These are phyloP conservation scores for Trypanosoma avium DNA, from an alignment of 208 protist genomes.

Conservation along the genomic window DNA sequence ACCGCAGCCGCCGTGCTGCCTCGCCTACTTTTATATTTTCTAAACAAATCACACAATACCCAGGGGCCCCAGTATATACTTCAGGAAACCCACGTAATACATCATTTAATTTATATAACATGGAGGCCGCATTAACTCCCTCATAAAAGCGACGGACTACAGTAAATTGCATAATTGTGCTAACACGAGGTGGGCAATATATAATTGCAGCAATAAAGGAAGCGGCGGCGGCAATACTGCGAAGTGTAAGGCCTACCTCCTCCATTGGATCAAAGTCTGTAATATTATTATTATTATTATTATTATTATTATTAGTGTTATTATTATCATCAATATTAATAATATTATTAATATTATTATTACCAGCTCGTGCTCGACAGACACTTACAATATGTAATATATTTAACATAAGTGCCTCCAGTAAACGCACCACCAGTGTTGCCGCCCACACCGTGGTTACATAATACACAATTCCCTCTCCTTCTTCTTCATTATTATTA, in stretches of 20 bases:
- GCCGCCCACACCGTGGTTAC: constrained; percentile 38
- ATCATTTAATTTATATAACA: constrained; percentile 37
- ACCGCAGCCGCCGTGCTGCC: constrained; percentile 61
- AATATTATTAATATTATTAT: too few species aligned
- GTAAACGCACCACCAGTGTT: constrained; percentile 19
- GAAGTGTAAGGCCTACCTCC: constrained; percentile 39
- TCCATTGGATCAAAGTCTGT: constrained; percentile 57
- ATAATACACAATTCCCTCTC: constrained; percentile 53
- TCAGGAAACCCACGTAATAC: constrained; percentile 54
- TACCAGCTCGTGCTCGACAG: too few species aligned
- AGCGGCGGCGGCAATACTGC: constrained; percentile 28
- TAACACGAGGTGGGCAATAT: constrained; percentile 40
- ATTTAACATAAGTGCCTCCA: constrained; percentile 11
- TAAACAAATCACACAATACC: constrained; percentile 76
- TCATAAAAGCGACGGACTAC: constrained; percentile 47
- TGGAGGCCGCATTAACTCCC: constrained; percentile 20
- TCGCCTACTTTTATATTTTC: constrained; percentile 45
- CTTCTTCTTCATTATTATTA: too few species aligned
- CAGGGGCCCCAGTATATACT: constrained; percentile 30
- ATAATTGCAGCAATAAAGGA: constrained; percentile 36
- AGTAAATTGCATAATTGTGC: constrained; percentile 46
- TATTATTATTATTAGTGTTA: too few species aligned
- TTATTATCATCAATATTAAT: too few species aligned
- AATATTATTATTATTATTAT: too few species aligned
- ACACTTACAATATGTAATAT: constrained; percentile 3